Conservation (phyloP, 2,329 filamentous ascomycete species). For the Ophiostoma quercus region DNA sequence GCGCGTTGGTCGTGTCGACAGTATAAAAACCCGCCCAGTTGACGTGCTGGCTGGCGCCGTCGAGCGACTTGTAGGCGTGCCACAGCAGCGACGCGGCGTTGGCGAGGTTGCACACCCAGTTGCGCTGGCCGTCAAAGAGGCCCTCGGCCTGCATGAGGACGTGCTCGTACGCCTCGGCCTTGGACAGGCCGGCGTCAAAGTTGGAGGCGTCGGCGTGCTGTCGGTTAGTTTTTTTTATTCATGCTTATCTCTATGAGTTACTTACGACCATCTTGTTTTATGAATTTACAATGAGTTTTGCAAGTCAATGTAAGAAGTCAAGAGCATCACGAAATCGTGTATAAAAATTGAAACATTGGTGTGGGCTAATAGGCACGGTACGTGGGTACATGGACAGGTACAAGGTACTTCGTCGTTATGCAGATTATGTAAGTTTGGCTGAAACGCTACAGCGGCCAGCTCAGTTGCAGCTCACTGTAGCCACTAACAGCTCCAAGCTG, state of each 20-base stretch:
- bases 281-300: background rate
- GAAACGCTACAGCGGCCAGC: background rate
- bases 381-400: background rate
- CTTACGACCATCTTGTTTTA: slow-evolving; percentile 19
- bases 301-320: background rate
- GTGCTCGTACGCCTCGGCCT: slow-evolving; percentile 68
- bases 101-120: slow-evolving; percentile 75
- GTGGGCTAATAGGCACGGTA: background rate
- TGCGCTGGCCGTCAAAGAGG: slow-evolving; percentile 66
- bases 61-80: slow-evolving; percentile 72
- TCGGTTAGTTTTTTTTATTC: slow-evolving; percentile 30
- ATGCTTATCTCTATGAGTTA: background rate
- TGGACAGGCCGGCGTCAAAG: slow-evolving; percentile 61
- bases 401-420: background rate
- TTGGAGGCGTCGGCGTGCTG: slow-evolving; percentile 76
- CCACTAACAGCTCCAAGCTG: background rate
- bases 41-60: slow-evolving; percentile 58
- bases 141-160: slow-evolving; percentile 65
- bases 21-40: slow-evolving; percentile 84
- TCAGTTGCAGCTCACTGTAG: background rate
- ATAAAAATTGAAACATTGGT: slow-evolving; percentile 3
- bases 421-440: background rate
- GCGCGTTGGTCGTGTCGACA: slow-evolving; percentile 40
- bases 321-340: background rate
- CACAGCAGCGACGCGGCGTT: slow-evolving; percentile 72